Percentiles rank a stretch among this genome's conserved stretches.
phyloP scores from a whole-genome alignment of 108 stramenopile genomes.

The Aurantiochytrium sp. region DNA sequence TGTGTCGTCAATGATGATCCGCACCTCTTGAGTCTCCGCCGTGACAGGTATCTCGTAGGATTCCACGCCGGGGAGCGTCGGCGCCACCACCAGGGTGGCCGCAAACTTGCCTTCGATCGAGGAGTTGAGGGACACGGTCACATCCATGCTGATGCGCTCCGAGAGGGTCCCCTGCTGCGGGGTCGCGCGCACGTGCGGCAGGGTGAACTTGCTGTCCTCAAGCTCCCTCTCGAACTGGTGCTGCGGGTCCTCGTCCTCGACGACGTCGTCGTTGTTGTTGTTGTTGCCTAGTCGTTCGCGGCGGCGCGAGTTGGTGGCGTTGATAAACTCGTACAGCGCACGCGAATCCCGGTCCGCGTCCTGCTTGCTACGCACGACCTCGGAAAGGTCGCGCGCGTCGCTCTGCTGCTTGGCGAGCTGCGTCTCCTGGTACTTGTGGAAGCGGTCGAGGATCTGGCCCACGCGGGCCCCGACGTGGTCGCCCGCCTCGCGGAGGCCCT shows the following conservation, averaged over 20 bases:
- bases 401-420: not conserved
- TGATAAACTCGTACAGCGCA: not conserved
- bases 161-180: not conserved
- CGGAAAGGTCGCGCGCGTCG: not conserved
- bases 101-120: not conserved
- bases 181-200: not conserved
- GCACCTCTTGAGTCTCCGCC: not conserved
- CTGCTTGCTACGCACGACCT: not conserved
- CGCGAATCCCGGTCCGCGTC: not conserved
- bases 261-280: too few relatives aligned
- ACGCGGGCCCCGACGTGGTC: not conserved
- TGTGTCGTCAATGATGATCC: not conserved
- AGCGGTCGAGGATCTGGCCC: not conserved
- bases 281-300: not conserved
- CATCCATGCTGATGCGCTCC: constrained; percentile 15
- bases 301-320: not conserved
- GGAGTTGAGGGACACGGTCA: not conserved
- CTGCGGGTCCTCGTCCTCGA: not conserved
- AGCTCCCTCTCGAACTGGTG: not conserved
- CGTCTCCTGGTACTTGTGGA: constrained; percentile 18
- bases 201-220: not conserved
- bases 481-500: not conserved
- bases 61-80: not conserved
- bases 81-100: not conserved
- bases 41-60: not conserved